These are phyloP conservation scores for Lycium ferocissimum DNA, from an alignment of 257 asterid genomes.

Conservation along the genomic window DNA sequence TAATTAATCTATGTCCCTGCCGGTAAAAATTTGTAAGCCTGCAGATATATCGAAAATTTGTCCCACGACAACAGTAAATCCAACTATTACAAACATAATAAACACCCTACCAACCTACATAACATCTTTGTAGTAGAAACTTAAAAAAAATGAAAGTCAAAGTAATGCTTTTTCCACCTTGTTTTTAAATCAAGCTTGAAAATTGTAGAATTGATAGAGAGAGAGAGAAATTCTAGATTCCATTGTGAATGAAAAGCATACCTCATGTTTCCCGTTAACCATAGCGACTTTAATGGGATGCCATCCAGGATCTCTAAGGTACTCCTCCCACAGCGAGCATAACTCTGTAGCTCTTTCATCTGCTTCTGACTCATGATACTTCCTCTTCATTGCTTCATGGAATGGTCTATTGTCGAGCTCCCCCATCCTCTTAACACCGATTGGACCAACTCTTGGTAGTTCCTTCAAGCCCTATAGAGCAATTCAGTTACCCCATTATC, in stretches of 20 bases:
- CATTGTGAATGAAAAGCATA: conserved; percentile 38
- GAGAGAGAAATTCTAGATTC: background rate
- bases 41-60: background rate
- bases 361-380: conserved; percentile 68
- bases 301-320: conserved; percentile 94
- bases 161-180: background rate
- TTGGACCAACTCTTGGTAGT: conserved; percentile 45
- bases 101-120: background rate
- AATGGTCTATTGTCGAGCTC: conserved; percentile 85
- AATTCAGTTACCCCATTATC: conserved; percentile 37
- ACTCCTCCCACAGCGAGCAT: conserved; percentile 91
- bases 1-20: background rate
- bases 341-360: conserved; percentile 82
- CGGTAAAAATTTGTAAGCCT: background rate
- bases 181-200: background rate
- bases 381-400: conserved; percentile 70
- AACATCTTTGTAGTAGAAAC: background rate
- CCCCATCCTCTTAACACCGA: conserved; percentile 90
- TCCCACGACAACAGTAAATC: background rate
- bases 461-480: conserved; percentile 71
- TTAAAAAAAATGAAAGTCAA: background rate
- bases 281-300: conserved; percentile 73
- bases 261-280: conserved; percentile 65
- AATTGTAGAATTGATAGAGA: background rate
- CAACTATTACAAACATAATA: conserved; percentile 2